Evolutionary conservation across 305 asterid species (phyloP), one percentile per base, ranked within the genome.

Genomic region (Fraxinus baroniana): DNA sequence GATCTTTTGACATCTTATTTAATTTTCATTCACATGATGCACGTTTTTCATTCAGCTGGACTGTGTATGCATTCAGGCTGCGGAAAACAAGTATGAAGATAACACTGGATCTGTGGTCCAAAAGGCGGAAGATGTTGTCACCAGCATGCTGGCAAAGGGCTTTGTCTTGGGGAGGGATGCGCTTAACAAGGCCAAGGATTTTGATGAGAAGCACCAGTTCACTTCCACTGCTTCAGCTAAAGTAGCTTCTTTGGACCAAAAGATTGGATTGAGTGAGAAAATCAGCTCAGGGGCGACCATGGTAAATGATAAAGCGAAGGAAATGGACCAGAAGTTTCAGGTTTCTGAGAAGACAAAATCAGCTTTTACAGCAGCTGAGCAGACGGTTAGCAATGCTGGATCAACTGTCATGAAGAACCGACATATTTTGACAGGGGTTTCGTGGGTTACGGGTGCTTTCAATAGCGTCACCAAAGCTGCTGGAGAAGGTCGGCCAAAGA

Each of bases 381-480:
- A 93, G 83, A 88, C 91, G 0, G 96, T 91, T 55, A 88, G 94
- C 36, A 90, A 60, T 70, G 95, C 97, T 7, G 94, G 97, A 33
- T 86, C 94, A 0, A 93, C 94, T 70, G 84, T 93, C 74, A 90
- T 93, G 96, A 93, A 87, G 83, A 93, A 93, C 88, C 84, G 94
- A 17, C 92, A 93, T 75, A 32, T 91, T 10, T 49, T 93, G 79
- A 93, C 95, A n/a, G 97, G 95, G 20, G 85, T 94, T 3, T 52
- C 97, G 12, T 93, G 97, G 97, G 91, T 91, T n/a, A 86, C 97
- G 3, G 97, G 95, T 9, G 95, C 95, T 83, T 90, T 90, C 81
- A 89, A 80, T 79, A 82, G 85, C 86, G 94, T 91, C 49, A 83
- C 84, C 15, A 90, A 90, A 84, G 91, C 93, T 68, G 97, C 93